A percentile compares a stretch with the other conserved stretches of the same genome.
Evolutionary conservation across 225 moss, liverwort and hornwort species (phyloP).

Genomic region (Sphagnum tenellum): DNA sequence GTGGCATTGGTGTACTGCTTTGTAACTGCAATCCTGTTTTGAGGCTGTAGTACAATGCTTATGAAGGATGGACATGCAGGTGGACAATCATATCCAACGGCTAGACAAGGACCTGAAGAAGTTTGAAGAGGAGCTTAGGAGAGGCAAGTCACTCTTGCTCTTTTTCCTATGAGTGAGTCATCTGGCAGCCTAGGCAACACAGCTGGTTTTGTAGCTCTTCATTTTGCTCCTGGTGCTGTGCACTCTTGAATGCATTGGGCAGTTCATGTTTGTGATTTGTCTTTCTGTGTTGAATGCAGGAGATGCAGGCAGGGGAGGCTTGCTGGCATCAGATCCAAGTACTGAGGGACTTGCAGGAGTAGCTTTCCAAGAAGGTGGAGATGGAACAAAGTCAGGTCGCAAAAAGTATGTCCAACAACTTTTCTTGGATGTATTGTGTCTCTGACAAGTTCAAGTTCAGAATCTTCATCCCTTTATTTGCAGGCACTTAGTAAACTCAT

Average conservation of each 20-base stretch:
- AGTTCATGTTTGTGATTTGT: background rate
- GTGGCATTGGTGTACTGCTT: background rate
- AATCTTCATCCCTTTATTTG: too few species aligned
- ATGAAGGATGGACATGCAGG: conserved; percentile 19
- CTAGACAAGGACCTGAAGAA: conserved; percentile 65
- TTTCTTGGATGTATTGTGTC: background rate
- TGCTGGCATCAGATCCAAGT: conserved; percentile 36
- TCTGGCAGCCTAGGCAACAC: too few species aligned
- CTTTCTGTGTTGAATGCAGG: conserved; percentile 3
- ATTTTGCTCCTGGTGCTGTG: background rate
- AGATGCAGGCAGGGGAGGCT: conserved; percentile 43
- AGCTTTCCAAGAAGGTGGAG: conserved; percentile 43
- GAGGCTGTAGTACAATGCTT: background rate
- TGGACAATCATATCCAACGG: conserved; percentile 74
- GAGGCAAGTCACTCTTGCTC: conserved; percentile 19
- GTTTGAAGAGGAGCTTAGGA: conserved; percentile 66
- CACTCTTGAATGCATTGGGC: background rate
- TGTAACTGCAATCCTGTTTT: background rate
- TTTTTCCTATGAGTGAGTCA: too few species aligned
- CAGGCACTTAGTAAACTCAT: too few species aligned
- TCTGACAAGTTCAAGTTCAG: too few species aligned
- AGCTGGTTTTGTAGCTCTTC: background rate
- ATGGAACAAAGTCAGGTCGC: conserved; percentile 32
- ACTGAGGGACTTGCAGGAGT: conserved; percentile 27
- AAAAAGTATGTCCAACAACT: conserved; percentile 29